A percentile compares a stretch with the other conserved stretches of the same genome.
phyloP scores from a whole-genome alignment of 371 early-diverging fungal genomes.

The Fennellomyces sp. region DNA sequence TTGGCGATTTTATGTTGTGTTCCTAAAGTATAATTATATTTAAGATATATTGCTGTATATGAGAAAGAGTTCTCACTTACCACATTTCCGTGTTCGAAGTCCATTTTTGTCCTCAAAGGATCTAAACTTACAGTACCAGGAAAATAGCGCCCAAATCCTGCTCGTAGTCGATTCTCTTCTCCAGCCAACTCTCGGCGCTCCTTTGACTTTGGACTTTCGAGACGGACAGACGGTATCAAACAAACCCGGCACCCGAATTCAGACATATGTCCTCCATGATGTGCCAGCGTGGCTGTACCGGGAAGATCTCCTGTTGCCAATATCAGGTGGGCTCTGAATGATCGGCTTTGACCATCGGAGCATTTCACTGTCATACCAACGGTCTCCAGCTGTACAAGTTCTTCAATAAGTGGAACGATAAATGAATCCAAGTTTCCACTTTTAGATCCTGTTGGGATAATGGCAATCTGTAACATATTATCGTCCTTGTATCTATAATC shows the following conservation, averaged over 20 bases:
- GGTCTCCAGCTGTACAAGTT: not conserved
- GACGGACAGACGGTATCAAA: not conserved
- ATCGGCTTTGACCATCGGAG: not conserved
- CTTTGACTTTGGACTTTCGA: not conserved
- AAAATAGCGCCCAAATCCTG: not conserved
- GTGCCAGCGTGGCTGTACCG: not conserved
- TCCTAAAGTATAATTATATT: not conserved
- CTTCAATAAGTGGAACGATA: not conserved
- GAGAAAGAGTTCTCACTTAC: not conserved
- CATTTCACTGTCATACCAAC: not conserved
- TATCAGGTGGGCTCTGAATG: not conserved
- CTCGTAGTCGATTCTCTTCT: not conserved
- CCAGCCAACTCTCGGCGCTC: not conserved
- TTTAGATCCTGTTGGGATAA: not conserved
- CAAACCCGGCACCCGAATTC: not conserved
- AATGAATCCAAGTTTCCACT: not conserved
- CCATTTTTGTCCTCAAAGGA: not conserved
- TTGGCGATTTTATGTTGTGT: too few species aligned
- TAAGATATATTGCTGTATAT: not conserved
- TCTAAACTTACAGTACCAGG: not conserved
- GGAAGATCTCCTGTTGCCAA: not conserved
- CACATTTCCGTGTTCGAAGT: not conserved
- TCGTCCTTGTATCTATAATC: not conserved
- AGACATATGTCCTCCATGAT: not conserved
- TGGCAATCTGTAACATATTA: not conserved